A percentile compares a stretch with the other conserved stretches of the same genome.
Evolutionary conservation across 768 basidiomycete species (phyloP).

Genomic region (Candolleomyces eurysporus): DNA sequence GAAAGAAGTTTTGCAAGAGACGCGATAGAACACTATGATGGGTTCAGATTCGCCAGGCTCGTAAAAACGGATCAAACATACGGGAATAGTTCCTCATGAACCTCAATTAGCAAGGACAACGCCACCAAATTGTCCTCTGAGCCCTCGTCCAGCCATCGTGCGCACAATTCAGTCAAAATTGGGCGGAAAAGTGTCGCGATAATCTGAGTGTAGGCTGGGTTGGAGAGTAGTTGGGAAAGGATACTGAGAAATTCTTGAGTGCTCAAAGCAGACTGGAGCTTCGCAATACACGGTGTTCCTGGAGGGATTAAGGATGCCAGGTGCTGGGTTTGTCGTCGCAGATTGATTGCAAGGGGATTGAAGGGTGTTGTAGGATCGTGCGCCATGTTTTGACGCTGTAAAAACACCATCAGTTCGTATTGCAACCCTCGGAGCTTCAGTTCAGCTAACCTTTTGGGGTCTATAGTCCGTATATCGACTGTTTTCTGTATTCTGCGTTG

Average conservation of each 20-base stretch:
- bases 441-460: not conserved
- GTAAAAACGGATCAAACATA: constrained; percentile 35
- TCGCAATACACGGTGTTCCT: constrained; percentile 34
- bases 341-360: constrained; percentile 61
- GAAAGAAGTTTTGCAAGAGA: constrained; percentile 44
- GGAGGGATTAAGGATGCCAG: constrained; percentile 45
- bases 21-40: constrained; percentile 52
- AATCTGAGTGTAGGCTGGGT: constrained; percentile 58
- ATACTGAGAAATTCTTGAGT: constrained; percentile 44
- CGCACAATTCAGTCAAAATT: constrained; percentile 74
- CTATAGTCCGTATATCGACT: not conserved
- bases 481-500: not conserved
- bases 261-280: constrained; percentile 38
- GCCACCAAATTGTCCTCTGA: constrained; percentile 50
- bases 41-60: constrained; percentile 6
- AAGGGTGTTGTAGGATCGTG: not conserved
- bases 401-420: not conserved
- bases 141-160: constrained; percentile 70
- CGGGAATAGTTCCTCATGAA: constrained; percentile 72
- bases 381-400: constrained; percentile 15
- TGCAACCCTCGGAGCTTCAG: no score
- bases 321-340: constrained; percentile 48
- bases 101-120: constrained; percentile 62
- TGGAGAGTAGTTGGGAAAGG: constrained; percentile 59
- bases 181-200: constrained; percentile 74